Conservation (phyloP, 345 rosid genomes). For the Balakata baccata region DNA sequence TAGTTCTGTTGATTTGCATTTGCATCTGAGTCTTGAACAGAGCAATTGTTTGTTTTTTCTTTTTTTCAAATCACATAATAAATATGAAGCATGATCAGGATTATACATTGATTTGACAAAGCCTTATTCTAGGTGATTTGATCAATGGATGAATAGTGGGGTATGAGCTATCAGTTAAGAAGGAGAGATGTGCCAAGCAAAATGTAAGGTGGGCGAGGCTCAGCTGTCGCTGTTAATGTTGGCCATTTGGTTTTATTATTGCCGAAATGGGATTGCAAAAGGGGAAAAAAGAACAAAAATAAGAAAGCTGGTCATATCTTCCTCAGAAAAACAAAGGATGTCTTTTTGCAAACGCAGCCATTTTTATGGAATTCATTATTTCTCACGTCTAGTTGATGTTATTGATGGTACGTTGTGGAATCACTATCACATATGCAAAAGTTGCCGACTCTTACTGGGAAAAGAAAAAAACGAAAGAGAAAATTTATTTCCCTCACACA, state of each 20-base stretch:
- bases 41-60: too few species aligned
- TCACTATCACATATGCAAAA: not conserved
- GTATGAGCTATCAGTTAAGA: slow-evolving; percentile 6
- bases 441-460: too few species aligned
- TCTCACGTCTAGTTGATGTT: not conserved
- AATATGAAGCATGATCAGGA: not conserved
- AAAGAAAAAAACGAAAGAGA: too few species aligned
- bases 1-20: not conserved
- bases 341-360: slow-evolving; percentile 10
- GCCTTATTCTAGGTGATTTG: not conserved
- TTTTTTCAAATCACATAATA: too few species aligned
- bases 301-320: not conserved
- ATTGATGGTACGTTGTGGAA: not conserved
- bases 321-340: not conserved
- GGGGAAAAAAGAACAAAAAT: not conserved
- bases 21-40: not conserved
- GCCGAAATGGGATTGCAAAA: not conserved
- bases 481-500: too few species aligned
- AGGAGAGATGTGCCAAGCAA: slow-evolving; percentile 12
- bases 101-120: slow-evolving; percentile 3
- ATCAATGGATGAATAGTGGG: slow-evolving; percentile 3
- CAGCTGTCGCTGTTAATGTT: slow-evolving; percentile 41
- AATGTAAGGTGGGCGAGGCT: slow-evolving; percentile 34
- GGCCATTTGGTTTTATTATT: slow-evolving; percentile 25
- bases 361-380: not conserved